phyloP scores from a whole-genome alignment of 495 filamentous ascomycete species.

The Penicilliopsis zonata region DNA sequence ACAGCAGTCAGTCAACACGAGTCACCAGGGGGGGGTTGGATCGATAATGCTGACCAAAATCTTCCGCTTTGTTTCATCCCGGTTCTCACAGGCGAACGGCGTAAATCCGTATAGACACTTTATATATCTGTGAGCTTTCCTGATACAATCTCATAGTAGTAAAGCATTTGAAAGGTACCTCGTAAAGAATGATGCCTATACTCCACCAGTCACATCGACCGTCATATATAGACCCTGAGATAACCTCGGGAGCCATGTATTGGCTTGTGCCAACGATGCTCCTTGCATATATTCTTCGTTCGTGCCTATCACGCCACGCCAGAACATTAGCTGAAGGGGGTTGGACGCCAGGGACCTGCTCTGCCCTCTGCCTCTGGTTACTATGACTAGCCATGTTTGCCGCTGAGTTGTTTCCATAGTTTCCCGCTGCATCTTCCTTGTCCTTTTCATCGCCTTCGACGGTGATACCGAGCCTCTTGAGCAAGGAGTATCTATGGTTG shows the following conservation, averaged over 20 bases:
- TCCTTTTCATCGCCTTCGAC: constrained; percentile 70
- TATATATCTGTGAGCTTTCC: neutral
- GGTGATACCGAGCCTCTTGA: constrained; percentile 61
- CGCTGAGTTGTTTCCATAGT: too few relatives aligned
- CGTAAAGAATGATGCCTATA: constrained; percentile 81
- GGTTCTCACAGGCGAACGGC: constrained; percentile 72
- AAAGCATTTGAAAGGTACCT: constrained; percentile 32
- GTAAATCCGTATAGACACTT: constrained; percentile 83
- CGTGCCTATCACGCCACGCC: constrained; percentile 65
- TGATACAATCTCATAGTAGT: neutral
- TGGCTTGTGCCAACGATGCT: constrained; percentile 94
- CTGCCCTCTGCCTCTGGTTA: neutral
- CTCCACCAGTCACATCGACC: constrained; percentile 96
- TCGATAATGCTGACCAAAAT: constrained; percentile 49
- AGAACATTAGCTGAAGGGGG: constrained; percentile 36
- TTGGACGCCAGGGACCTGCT: constrained; percentile 5
- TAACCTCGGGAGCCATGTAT: constrained; percentile 94
- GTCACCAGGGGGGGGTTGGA: neutral
- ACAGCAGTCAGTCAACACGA: constrained; percentile 7
- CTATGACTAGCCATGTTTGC: too few relatives aligned
- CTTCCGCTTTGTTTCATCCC: constrained; percentile 68
- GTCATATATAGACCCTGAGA: constrained; percentile 74
- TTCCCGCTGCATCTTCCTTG: constrained; percentile 35
- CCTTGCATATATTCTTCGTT: constrained; percentile 60
- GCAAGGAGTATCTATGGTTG: constrained; percentile 63